Conservation (phyloP, 1,284 basidiomycete genomes). For the Pseudozyma pruni region DNA sequence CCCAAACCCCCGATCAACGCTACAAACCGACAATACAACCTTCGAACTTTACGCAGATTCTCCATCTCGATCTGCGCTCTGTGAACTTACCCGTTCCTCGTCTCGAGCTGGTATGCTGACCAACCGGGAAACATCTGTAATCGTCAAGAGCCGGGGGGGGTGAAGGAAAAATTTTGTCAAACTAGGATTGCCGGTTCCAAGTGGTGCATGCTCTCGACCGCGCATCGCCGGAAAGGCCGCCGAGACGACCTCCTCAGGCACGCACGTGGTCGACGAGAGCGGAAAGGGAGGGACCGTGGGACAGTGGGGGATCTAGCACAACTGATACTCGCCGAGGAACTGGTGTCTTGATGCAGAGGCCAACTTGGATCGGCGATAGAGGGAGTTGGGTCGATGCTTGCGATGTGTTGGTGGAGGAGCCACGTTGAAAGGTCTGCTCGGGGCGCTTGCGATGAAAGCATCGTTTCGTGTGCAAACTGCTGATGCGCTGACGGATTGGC, state of each 20-base stretch:
- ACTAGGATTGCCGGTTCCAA: slow-evolving; percentile 50
- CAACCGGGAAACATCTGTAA: slow-evolving; percentile 29
- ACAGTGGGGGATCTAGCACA: slow-evolving; percentile 2
- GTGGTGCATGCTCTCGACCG: too few relatives aligned
- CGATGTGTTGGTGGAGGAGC: background rate
- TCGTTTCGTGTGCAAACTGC: background rate
- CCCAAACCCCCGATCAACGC: too few relatives aligned
- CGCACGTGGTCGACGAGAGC: too few relatives aligned
- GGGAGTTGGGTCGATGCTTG: background rate
- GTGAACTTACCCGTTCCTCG: slow-evolving; percentile 10
- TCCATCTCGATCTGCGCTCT: background rate
- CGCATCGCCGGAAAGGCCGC: too few relatives aligned
- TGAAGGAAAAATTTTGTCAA: slow-evolving; percentile 23
- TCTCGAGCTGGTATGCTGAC: background rate
- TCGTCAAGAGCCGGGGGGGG: slow-evolving; percentile 18
- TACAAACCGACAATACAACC: too few relatives aligned
- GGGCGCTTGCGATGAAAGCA: background rate
- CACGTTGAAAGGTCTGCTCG: background rate
- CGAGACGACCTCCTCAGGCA: too few relatives aligned
- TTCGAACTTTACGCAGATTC: background rate
- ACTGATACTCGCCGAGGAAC: slow-evolving; percentile 47
- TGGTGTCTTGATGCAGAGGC: background rate
- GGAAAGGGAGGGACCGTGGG: background rate
- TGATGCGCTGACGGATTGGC: too few relatives aligned
- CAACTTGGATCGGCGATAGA: too few relatives aligned